phyloP scores from a whole-genome alignment of 2,329 filamentous ascomycete genomes.

The Tolypocladium sp. region DNA sequence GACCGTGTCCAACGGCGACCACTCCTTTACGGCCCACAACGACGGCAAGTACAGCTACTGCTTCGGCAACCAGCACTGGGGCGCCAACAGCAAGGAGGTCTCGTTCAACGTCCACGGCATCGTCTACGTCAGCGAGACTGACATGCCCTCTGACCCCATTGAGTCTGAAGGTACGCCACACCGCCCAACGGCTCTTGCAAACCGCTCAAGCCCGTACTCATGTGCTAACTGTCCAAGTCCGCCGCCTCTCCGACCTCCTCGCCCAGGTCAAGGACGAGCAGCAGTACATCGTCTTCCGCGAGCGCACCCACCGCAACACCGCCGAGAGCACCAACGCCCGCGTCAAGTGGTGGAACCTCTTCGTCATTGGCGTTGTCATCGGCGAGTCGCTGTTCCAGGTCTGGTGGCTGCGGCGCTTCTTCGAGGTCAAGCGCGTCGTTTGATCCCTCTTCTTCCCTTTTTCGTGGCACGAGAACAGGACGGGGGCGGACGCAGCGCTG shows the following conservation, averaged over 20 bases:
- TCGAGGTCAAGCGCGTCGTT: constrained; percentile 70
- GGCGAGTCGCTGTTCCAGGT: constrained; percentile 96
- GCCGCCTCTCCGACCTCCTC: constrained; percentile 73
- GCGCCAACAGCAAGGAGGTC: constrained; percentile 91
- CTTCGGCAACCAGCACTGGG: constrained; percentile 99
- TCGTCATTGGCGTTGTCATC: constrained; percentile 81
- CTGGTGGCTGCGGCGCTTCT: constrained; percentile 98
- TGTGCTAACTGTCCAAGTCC: constrained; percentile 44
- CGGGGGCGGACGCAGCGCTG: background rate
- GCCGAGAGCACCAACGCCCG: constrained; percentile 95
- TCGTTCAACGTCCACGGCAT: constrained; percentile 99
- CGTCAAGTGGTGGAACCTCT: constrained; percentile 99
- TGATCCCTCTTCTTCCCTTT: constrained; percentile 20
- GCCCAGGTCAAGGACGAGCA: constrained; percentile 96
- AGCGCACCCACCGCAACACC: constrained; percentile 95
- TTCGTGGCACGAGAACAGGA: background rate
- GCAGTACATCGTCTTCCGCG: constrained; percentile 88
- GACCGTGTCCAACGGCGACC: constrained; percentile 79
- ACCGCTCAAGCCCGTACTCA: background rate
- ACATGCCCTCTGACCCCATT: constrained; percentile 76
- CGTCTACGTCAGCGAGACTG: constrained; percentile 87
- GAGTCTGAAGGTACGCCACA: constrained; percentile 68
- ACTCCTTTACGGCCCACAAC: constrained; percentile 74
- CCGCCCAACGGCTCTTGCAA: background rate
- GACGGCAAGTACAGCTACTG: constrained; percentile 94